These are phyloP conservation scores for Pochonia chlamydosporia DNA, from an alignment of 2,329 filamentous ascomycete genomes.

Conservation along the genomic window DNA sequence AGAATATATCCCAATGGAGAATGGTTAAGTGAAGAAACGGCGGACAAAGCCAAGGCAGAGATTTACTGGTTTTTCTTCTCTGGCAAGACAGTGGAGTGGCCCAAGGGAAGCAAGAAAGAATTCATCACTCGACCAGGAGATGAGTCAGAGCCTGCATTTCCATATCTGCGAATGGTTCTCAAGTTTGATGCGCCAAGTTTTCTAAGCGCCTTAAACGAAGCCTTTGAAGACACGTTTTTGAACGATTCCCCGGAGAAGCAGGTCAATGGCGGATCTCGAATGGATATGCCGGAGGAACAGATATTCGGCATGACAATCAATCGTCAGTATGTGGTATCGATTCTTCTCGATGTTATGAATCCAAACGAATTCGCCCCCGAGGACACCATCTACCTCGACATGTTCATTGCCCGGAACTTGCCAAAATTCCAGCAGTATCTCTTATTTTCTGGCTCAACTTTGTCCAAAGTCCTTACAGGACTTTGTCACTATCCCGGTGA, in stretches of 20 bases:
- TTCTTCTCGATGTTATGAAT: slow-evolving; percentile 87
- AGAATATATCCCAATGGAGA: slow-evolving; percentile 87
- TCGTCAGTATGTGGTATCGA: slow-evolving; percentile 86
- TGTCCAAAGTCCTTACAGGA: slow-evolving; percentile 74
- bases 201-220: slow-evolving; percentile 91
- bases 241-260: slow-evolving; percentile 69
- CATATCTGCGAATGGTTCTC: slow-evolving; percentile 77
- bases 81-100: slow-evolving; percentile 71
- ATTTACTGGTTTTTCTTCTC: slow-evolving; percentile 94
- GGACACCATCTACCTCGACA: slow-evolving; percentile 92
- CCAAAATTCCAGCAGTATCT: slow-evolving; percentile 97
- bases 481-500: slow-evolving; percentile 78
- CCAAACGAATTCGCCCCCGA: slow-evolving; percentile 65
- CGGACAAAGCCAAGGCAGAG: slow-evolving; percentile 73
- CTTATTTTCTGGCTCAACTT: slow-evolving; percentile 76
- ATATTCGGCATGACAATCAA: slow-evolving; percentile 70
- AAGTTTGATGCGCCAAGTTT: slow-evolving; percentile 89
- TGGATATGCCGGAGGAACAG: slow-evolving; percentile 57
- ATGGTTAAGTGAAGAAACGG: slow-evolving; percentile 64
- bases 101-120: slow-evolving; percentile 53
- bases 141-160: slow-evolving; percentile 67
- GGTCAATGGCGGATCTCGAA: slow-evolving; percentile 43
- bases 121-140: slow-evolving; percentile 55
- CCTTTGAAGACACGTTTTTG: slow-evolving; percentile 90
- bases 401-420: slow-evolving; percentile 94